Evolutionary conservation across 2,329 filamentous ascomycete genomes (phyloP).

Genomic region (Botrytis pseudocinerea): DNA sequence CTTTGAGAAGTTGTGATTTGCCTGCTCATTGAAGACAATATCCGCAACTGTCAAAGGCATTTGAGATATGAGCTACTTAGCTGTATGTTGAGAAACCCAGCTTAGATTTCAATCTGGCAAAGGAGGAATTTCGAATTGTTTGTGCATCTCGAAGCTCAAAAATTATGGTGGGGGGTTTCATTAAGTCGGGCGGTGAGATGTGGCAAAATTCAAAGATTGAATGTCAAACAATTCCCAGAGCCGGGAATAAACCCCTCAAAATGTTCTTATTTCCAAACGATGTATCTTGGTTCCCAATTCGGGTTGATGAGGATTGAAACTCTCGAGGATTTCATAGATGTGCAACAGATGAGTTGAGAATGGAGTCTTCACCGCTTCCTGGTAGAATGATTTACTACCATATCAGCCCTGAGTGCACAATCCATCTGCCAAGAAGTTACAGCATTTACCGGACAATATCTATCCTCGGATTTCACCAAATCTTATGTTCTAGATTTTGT

Average conservation of each 20-base stretch:
- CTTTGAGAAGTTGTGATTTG: conserved; percentile 65
- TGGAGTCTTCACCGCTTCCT: not conserved
- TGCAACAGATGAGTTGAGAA: not conserved
- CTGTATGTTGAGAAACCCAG: not conserved
- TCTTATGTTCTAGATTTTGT: conserved; percentile 7
- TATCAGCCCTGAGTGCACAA: not conserved
- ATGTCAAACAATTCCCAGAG: not conserved
- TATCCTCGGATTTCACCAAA: conserved; percentile 6
- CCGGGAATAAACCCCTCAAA: not conserved
- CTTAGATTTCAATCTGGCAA: not conserved
- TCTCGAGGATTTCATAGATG: not conserved
- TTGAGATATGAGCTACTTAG: not conserved
- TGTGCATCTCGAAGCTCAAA: not conserved
- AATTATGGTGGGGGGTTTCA: conserved; percentile 1
- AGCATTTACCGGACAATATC: not conserved
- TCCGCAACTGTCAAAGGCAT: conserved; percentile 48
- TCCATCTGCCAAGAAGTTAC: conserved; percentile 1
- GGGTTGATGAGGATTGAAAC: not conserved
- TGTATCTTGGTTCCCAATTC: not conserved
- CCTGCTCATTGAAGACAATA: conserved; percentile 47
- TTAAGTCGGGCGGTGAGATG: not conserved
- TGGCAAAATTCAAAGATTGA: conserved; percentile 6
- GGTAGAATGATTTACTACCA: not conserved
- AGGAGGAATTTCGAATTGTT: not conserved
- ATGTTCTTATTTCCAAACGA: not conserved